A percentile compares a stretch with the other conserved stretches of the same genome.
Conservation (phyloP, 2,329 filamentous ascomycete genomes). For the Penicillium sp. region DNA sequence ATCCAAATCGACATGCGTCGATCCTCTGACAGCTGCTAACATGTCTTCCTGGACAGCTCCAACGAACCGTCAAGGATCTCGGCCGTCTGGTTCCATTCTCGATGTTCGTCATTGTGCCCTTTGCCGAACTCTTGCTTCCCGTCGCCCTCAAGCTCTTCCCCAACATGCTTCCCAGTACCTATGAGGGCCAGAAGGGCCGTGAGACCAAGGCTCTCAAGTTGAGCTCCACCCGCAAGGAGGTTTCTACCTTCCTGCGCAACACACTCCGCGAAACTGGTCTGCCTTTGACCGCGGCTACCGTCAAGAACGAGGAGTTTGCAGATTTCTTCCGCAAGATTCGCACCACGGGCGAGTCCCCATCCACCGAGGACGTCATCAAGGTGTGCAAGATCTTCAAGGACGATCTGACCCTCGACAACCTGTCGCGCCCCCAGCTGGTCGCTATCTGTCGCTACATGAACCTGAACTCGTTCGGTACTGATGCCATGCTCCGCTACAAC, state of each 20-base stretch:
- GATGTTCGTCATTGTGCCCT: slow-evolving; percentile 94
- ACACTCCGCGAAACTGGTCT: slow-evolving; percentile 93
- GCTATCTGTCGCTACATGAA: slow-evolving; percentile 99
- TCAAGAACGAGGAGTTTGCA: slow-evolving; percentile 89
- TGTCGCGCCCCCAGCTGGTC: slow-evolving; percentile 91
- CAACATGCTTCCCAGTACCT: slow-evolving; percentile 95
- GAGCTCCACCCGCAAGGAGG: slow-evolving; percentile 85
- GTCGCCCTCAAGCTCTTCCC: slow-evolving; percentile 93
- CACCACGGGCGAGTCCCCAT: slow-evolving; percentile 86
- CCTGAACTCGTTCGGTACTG: slow-evolving; percentile 93
- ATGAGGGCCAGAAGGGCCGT: slow-evolving; percentile 87
- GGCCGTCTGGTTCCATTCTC: slow-evolving; percentile 93
- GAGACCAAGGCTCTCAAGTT: slow-evolving; percentile 83
- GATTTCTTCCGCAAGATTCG: slow-evolving; percentile 97
- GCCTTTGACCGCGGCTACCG: slow-evolving; percentile 78
- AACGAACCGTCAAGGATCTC: slow-evolving; percentile 90
- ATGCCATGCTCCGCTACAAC: slow-evolving; percentile 96
- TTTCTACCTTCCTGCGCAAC: slow-evolving; percentile 83
- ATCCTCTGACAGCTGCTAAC: slow-evolving; percentile 13
- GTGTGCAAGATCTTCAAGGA: slow-evolving; percentile 99
- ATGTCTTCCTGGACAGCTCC: slow-evolving; percentile 54
- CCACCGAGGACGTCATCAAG: slow-evolving; percentile 89
- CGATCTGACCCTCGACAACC: slow-evolving; percentile 93
- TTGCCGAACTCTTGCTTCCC: slow-evolving; percentile 89
- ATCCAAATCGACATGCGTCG: neutral